phyloP scores from a whole-genome alignment of 2,329 filamentous ascomycete species.

The Exophiala lecanii-corni region DNA sequence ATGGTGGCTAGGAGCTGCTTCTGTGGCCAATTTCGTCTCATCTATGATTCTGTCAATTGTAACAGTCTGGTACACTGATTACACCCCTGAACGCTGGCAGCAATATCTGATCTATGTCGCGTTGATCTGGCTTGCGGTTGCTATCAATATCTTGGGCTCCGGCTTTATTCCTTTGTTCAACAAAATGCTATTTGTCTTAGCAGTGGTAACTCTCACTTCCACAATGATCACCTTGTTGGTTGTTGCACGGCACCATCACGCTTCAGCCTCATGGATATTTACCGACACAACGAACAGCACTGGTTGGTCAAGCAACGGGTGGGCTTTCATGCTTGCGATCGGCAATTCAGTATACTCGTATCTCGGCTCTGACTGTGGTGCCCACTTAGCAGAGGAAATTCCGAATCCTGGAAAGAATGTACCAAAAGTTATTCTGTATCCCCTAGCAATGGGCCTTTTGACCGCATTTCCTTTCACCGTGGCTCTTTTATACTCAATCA shows the following conservation, averaged over 20 bases:
- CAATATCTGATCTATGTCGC: constrained; percentile 5
- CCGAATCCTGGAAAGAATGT: constrained; percentile 34
- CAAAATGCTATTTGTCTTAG: constrained; percentile 16
- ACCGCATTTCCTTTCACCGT: constrained; percentile 29
- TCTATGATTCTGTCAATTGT: constrained; percentile 15
- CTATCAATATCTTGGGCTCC: constrained; percentile 5
- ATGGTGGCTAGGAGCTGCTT: constrained; percentile 16
- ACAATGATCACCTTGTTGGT: constrained; percentile 25
- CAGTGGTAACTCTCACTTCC: constrained; percentile 16
- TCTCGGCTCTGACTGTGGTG: constrained; percentile 15
- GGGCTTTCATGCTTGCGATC: constrained; percentile 28
- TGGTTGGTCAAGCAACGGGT: constrained; percentile 32
- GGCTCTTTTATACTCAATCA: constrained; percentile 39
- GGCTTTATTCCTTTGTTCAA: not conserved
- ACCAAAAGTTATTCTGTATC: constrained; percentile 31
- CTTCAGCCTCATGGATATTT: constrained; percentile 29
- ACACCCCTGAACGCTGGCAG: constrained; percentile 12
- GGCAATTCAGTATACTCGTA: constrained; percentile 22
- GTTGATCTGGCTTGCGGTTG: constrained; percentile 4
- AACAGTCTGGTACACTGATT: constrained; percentile 7
- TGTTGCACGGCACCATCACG: constrained; percentile 14
- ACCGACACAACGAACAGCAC: constrained; percentile 37
- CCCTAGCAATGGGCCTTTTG: constrained; percentile 35
- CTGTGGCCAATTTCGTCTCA: constrained; percentile 17
- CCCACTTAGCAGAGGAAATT: constrained; percentile 22